A percentile compares a stretch with the other conserved stretches of the same genome.
phyloP scores from a whole-genome alignment of 495 filamentous ascomycete genomes.

The Xylaria curta region DNA sequence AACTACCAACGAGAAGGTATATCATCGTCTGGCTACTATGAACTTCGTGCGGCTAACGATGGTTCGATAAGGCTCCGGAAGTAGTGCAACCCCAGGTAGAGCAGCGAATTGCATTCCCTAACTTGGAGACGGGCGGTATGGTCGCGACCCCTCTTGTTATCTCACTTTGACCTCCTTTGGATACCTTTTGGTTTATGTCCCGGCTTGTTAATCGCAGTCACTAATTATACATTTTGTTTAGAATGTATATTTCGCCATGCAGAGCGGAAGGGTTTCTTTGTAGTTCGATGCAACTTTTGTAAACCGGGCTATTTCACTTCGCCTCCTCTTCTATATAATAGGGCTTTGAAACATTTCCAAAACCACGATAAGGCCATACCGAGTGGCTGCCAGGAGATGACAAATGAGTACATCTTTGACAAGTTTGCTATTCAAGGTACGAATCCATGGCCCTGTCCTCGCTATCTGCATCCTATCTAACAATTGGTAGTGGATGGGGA shows the following conservation, averaged over 20 bases:
- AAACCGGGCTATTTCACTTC: slow-evolving; percentile 36
- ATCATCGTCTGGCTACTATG: neutral
- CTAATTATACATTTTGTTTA: slow-evolving; percentile 21
- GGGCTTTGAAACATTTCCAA: slow-evolving; percentile 40
- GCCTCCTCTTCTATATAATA: slow-evolving; percentile 36
- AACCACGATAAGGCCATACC: slow-evolving; percentile 29
- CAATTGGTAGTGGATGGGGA: slow-evolving; percentile 33
- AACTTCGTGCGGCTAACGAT: neutral
- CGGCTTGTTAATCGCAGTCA: neutral
- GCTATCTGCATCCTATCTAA: neutral
- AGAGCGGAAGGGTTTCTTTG: slow-evolving; percentile 35
- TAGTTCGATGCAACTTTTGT: slow-evolving; percentile 37
- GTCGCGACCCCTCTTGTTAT: neutral
- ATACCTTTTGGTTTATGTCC: neutral
- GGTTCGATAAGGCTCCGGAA: neutral
- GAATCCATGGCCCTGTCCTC: neutral
- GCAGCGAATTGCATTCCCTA: slow-evolving; percentile 21
- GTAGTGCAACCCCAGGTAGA: neutral
- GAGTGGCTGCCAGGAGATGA: slow-evolving; percentile 28
- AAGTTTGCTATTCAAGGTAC: slow-evolving; percentile 36
- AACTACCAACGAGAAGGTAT: slow-evolving; percentile 31
- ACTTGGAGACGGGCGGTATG: slow-evolving; percentile 21
- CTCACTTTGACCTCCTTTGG: too few relatives aligned
- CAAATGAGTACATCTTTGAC: slow-evolving; percentile 41
- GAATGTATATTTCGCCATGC: slow-evolving; percentile 41